Conservation (phyloP, 208 protist genomes). For the Acanthamoeba healyi region DNA sequence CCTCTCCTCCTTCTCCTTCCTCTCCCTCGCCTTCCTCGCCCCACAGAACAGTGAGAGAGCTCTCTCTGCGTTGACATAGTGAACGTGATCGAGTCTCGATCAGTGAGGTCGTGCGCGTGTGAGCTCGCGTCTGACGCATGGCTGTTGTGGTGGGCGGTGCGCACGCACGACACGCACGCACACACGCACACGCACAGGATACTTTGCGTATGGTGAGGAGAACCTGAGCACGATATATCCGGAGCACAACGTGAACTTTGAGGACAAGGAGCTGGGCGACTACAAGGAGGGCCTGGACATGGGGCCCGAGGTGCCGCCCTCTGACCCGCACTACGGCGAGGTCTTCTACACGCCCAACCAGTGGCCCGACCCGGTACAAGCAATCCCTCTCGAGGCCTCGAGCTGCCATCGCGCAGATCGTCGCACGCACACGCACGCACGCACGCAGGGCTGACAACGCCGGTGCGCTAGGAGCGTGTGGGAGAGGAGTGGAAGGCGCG, state of each 20-base stretch:
- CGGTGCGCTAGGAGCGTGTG: neutral
- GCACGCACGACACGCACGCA: no score
- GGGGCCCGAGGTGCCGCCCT: neutral
- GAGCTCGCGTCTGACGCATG: no score
- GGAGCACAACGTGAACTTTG: slow-evolving; percentile 32
- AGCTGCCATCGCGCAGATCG: no score
- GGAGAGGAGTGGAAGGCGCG: neutral
- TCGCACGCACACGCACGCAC: no score
- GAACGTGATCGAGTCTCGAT: neutral
- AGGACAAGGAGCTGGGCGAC: slow-evolving; percentile 40
- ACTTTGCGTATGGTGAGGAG: slow-evolving; percentile 52
- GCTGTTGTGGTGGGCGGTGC: no score
- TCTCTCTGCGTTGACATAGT: neutral
- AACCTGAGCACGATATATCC: slow-evolving; percentile 10
- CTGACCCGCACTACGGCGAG: neutral
- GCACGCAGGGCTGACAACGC: no score
- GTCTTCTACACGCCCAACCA: slow-evolving; percentile 26
- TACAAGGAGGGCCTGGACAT: slow-evolving; percentile 36
- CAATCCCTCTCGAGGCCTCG: no score
- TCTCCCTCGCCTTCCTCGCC: neutral
- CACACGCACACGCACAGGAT: neutral
- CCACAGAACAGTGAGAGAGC: neutral
- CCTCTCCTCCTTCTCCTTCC: neutral
- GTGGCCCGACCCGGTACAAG: slow-evolving; percentile 9
- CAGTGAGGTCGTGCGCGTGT: neutral